Percentiles rank a stretch among this genome's conserved stretches.
These are phyloP conservation scores for Bipolaris gigantea DNA, from an alignment of 2,329 filamentous ascomycete genomes.

Conservation along the genomic window DNA sequence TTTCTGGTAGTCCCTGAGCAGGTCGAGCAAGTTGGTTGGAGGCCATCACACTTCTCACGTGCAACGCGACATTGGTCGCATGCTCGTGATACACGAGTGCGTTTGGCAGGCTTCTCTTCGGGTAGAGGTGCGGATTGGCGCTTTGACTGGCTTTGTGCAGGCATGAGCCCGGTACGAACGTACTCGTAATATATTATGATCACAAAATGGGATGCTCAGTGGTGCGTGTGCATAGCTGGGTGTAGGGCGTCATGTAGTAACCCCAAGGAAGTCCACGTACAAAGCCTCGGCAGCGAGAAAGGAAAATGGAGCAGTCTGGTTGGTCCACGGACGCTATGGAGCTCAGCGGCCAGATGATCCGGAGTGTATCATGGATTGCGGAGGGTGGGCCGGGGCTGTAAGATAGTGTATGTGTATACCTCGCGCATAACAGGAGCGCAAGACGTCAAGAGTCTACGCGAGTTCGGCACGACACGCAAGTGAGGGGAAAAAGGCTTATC, in stretches of 20 bases:
- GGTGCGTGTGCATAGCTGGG: slow-evolving; percentile 4
- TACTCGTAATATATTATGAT: background rate
- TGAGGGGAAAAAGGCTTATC: slow-evolving; percentile 17
- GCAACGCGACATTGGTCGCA: slow-evolving; percentile 70
- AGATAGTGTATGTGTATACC: background rate
- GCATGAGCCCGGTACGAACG: slow-evolving; percentile 23
- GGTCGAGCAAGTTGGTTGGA: slow-evolving; percentile 66
- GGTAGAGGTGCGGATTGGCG: slow-evolving; percentile 25
- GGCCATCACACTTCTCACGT: slow-evolving; percentile 73
- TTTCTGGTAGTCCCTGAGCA: slow-evolving; percentile 64
- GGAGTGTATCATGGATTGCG: background rate
- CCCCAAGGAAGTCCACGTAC: slow-evolving; percentile 4
- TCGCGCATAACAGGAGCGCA: slow-evolving; percentile 2
- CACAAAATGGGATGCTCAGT: slow-evolving; percentile 1
- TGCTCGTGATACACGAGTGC: slow-evolving; percentile 67
- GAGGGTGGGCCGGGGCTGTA: background rate
- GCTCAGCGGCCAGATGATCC: background rate
- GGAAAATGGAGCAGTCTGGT: slow-evolving; percentile 2
- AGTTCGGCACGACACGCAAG: slow-evolving; percentile 3
- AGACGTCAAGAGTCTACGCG: slow-evolving; percentile 1
- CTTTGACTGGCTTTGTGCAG: slow-evolving; percentile 31
- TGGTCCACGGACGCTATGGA: slow-evolving; percentile 4
- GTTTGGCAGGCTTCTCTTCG: slow-evolving; percentile 46
- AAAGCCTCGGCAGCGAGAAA: slow-evolving; percentile 1
- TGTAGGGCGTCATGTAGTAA: slow-evolving; percentile 1